Evolutionary conservation across 2,329 filamentous ascomycete genomes (phyloP).

Genomic region (Fusarium aywerte): DNA sequence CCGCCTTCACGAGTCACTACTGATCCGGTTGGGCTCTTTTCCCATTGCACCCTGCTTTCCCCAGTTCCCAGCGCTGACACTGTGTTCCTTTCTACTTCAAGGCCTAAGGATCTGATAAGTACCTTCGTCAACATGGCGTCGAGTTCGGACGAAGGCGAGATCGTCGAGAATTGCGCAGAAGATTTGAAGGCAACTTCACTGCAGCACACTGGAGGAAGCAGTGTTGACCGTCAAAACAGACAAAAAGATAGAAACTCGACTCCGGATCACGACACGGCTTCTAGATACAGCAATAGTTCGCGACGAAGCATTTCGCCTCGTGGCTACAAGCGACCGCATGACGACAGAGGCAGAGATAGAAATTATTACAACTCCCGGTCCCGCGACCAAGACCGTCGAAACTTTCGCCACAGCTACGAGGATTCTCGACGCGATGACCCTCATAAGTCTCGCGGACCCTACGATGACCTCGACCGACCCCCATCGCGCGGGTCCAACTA

Average conservation of each 20-base stretch:
- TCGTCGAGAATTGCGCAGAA: slow-evolving; percentile 75
- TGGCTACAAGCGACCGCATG: slow-evolving; percentile 73
- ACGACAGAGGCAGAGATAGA: slow-evolving; percentile 64
- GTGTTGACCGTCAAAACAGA: slow-evolving; percentile 95
- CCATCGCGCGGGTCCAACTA: slow-evolving; percentile 55
- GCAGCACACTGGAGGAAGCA: slow-evolving; percentile 78
- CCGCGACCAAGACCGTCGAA: slow-evolving; percentile 63
- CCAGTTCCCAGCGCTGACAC: slow-evolving; percentile 53
- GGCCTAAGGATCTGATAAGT: slow-evolving; percentile 33
- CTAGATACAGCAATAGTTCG: slow-evolving; percentile 55
- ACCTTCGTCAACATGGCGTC: slow-evolving; percentile 53
- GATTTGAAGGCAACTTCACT: slow-evolving; percentile 87
- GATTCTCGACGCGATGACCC: slow-evolving; percentile 61
- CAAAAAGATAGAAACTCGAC: slow-evolving; percentile 70
- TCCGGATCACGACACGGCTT: slow-evolving; percentile 62
- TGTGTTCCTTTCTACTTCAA: slow-evolving; percentile 41
- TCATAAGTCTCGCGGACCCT: slow-evolving; percentile 60
- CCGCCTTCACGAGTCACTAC: slow-evolving; percentile 52
- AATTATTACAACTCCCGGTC: slow-evolving; percentile 60
- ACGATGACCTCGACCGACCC: slow-evolving; percentile 68
- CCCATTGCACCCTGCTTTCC: slow-evolving; percentile 46
- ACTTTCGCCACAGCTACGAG: slow-evolving; percentile 72
- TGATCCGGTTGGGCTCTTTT: slow-evolving; percentile 58
- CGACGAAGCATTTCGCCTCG: slow-evolving; percentile 69
- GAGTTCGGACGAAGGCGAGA: slow-evolving; percentile 89